Evolutionary conservation across 768 basidiomycete genomes (phyloP).

Genomic region (Phaeotremella fagi): DNA sequence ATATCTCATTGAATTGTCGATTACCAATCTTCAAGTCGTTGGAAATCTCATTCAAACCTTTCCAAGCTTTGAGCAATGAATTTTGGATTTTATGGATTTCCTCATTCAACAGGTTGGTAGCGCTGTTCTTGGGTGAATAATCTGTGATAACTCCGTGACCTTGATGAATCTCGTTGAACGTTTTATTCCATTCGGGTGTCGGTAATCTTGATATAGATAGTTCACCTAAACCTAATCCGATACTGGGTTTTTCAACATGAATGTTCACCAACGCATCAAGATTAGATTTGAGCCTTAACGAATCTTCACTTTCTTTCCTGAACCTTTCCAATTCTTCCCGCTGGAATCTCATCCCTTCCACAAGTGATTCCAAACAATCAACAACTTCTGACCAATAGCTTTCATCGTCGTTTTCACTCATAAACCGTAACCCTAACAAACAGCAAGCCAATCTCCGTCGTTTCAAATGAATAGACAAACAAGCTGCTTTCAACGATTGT

Average conservation of each 20-base stretch:
- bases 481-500: slow-evolving; percentile 35
- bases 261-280: not conserved
- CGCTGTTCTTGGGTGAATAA: slow-evolving; percentile 17
- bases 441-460: slow-evolving; percentile 39
- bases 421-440: slow-evolving; percentile 39
- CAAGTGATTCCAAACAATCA: slow-evolving; percentile 14
- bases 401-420: not conserved
- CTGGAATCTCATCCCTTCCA: slow-evolving; percentile 2
- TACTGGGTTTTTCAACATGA: not conserved
- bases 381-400: slow-evolving; percentile 24
- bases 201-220: too few relatives aligned
- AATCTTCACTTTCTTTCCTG: not conserved
- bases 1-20: not conserved
- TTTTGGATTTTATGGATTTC: slow-evolving; percentile 9
- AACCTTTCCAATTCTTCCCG: slow-evolving; percentile 5
- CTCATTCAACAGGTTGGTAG: slow-evolving; percentile 17
- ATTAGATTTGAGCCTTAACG: not conserved
- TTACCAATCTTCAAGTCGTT: not conserved
- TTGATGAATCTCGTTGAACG: not conserved
- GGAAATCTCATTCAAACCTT: not conserved
- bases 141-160: not conserved
- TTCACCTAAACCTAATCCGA: not conserved
- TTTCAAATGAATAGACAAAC: slow-evolving; percentile 38
- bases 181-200: too few relatives aligned
- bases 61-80: slow-evolving; percentile 9